These are phyloP conservation scores for Penicillium sp. DNA, from an alignment of 2,329 filamentous ascomycete species.

Conservation along the genomic window DNA sequence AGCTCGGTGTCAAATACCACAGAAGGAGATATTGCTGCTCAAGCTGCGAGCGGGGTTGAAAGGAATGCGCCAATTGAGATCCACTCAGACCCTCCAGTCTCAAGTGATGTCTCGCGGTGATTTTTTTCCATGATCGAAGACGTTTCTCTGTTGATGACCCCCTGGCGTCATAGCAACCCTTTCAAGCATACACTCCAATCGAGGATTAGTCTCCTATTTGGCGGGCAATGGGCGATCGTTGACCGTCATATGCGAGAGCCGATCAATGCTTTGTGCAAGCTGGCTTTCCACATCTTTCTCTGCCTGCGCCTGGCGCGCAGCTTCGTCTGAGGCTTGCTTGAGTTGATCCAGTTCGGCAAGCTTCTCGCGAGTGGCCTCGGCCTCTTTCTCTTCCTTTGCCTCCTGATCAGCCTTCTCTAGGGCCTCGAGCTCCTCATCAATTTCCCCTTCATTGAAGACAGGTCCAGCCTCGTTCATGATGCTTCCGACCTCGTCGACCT, in stretches of 20 bases:
- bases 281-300: slow-evolving; percentile 36
- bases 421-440: slow-evolving; percentile 83
- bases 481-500: slow-evolving; percentile 78
- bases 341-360: slow-evolving; percentile 54
- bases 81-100: slow-evolving; percentile 2
- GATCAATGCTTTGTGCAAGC: slow-evolving; percentile 45
- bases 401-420: slow-evolving; percentile 65
- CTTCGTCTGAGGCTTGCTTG: slow-evolving; percentile 48
- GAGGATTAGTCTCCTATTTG: slow-evolving; percentile 17
- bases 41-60: slow-evolving; percentile 8
- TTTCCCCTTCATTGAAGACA: slow-evolving; percentile 74
- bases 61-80: slow-evolving; percentile 9
- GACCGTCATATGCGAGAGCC: slow-evolving; percentile 48
- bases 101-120: slow-evolving; percentile 18
- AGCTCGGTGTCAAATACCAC: slow-evolving; percentile 5
- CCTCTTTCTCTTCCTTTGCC: slow-evolving; percentile 54
- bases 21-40: background rate
- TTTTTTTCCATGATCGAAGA: background rate
- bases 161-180: background rate
- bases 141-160: background rate
- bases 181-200: background rate
- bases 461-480: slow-evolving; percentile 69
- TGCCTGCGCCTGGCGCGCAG: slow-evolving; percentile 37
- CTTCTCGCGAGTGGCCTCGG: slow-evolving; percentile 51
- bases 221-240: slow-evolving; percentile 36